Evolutionary conservation across 2,329 filamentous ascomycete genomes (phyloP), one percentile per base, ranked within the genome.

Genomic region (Fusarium penzigii): DNA sequence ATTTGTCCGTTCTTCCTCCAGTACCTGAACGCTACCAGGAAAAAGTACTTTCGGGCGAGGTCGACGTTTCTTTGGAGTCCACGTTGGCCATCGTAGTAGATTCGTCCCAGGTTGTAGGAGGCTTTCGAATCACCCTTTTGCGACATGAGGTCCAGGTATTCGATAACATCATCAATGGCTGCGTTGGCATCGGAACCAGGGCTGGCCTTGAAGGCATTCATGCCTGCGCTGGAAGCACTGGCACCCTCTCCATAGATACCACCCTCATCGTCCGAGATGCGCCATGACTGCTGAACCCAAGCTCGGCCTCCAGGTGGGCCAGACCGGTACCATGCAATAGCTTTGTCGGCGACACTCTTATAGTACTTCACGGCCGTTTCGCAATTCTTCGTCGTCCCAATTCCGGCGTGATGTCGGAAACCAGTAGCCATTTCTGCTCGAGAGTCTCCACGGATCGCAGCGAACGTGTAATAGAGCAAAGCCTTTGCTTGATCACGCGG

Each of bases 181-280:
- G 92, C 91, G 64, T 96, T 88, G 1, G 88, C 84, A 66, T 94
- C 89, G 3, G 90, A 90, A 58, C 88, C 87, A 2, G 86, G 81
- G 50, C 85, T 85, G 17, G 86, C 84, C 57, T 86, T 86, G 64
- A 87, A 82, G 5, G 92, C 91, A 67, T 96, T 92, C 51, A 83
- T 80, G 5, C 94, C 94, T 0, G 94, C 88, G 67, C 92, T 97
- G 20, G 88, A 87, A 39, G 88, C 90, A 68, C 93, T 97, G 12
- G 94, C 94, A 4, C 94, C 95, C 72, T 96, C 91, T 43, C 94
- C 95, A 68, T 97, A 99, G 7, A 96, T 88, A 41, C 94, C 94
- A 8, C 94, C 95, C 29, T 87, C 78, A 44, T 97, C 91, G 65
- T 99, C 95, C 4, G 92, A 90, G 64, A 97, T 89, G 51, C 90